Evolutionary conservation across 371 early-diverging fungal genomes (phyloP), one percentile per base, ranked within the genome.

Genomic region (Mortierella polycephala): DNA sequence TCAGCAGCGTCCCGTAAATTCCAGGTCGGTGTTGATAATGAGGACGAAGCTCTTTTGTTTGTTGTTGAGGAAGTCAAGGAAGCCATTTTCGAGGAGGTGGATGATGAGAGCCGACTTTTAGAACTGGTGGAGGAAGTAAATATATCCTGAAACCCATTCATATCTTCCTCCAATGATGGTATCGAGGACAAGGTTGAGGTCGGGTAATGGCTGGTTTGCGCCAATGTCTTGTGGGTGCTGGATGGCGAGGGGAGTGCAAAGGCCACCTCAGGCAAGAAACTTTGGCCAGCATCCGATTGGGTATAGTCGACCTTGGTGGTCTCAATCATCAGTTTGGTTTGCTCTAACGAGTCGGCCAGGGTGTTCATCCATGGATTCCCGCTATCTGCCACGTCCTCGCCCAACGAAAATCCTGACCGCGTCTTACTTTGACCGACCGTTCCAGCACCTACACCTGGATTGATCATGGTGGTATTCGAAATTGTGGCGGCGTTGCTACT

Each of bases 281-380:
- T 40, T 6, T 42, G n/a, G 14, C 56, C 54, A 8, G 51, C 57
- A 42, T 62, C 68, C 20, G 76, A 64, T 49, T 67, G 68, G 55
- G 77, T 71, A 68, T 77, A 77, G 57, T 67, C 65, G 40, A 67
- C 57, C 23, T 37, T 53, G n/a, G 56, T 39, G n/a, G 9, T 59
- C 16, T 21, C 55, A 11, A 7, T 18, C 13, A 37, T 40, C 53
- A 71, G 39, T 11, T 57, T 71, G 49, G 76, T 64, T 12, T 57
- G 45, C 7, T 71, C 68, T 54, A 71, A 7, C 7, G 77, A 77
- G 23, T 77, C 77, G 7, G 51, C 69, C 40, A 76, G 21, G 2
- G 64, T 54, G 23, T 76, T 76, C 71, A 64, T 71, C 77, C 77
- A 76, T 1, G 77, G 77, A 30, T 75, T 75, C 18, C 67, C 55